These are phyloP conservation scores for Cryphonectria radicalis DNA, from an alignment of 2,329 filamentous ascomycete genomes.

Conservation along the genomic window DNA sequence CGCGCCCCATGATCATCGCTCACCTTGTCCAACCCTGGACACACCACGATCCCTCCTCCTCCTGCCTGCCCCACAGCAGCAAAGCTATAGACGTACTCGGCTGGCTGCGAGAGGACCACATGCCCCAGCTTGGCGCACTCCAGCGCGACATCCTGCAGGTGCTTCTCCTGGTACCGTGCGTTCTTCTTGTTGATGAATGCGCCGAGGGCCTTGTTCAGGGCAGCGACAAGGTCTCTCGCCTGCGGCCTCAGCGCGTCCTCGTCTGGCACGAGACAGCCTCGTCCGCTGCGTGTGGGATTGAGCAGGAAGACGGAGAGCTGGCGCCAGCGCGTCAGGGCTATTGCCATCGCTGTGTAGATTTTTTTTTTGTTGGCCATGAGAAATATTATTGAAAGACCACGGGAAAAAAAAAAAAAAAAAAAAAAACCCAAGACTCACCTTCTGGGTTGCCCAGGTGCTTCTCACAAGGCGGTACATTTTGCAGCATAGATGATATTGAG, in stretches of 20 bases:
- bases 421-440: slow-evolving; percentile 35
- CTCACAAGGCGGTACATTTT: slow-evolving; percentile 37
- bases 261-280: slow-evolving; percentile 40
- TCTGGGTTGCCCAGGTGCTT: slow-evolving; percentile 33
- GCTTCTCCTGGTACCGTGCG: slow-evolving; percentile 41
- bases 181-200: slow-evolving; percentile 39
- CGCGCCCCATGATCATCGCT: slow-evolving; percentile 21
- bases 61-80: neutral
- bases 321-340: slow-evolving; percentile 48
- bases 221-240: slow-evolving; percentile 39
- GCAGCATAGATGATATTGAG: slow-evolving; percentile 38
- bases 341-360: slow-evolving; percentile 32
- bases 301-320: slow-evolving; percentile 48
- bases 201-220: slow-evolving; percentile 41
- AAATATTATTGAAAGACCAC: too few relatives aligned
- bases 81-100: slow-evolving; percentile 34
- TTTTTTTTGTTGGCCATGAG: neutral
- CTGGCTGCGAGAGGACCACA: slow-evolving; percentile 47
- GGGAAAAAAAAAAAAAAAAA: too few relatives aligned
- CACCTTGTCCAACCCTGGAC: slow-evolving; percentile 24
- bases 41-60: slow-evolving; percentile 31
- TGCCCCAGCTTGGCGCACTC: slow-evolving; percentile 49
- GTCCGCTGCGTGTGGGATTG: slow-evolving; percentile 43
- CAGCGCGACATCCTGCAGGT: slow-evolving; percentile 45
- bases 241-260: slow-evolving; percentile 38